Evolutionary conservation across 805 yeast genomes (phyloP), one percentile per base, ranked within the genome.

Genomic region (Wickerhamiella sergipiensis): DNA sequence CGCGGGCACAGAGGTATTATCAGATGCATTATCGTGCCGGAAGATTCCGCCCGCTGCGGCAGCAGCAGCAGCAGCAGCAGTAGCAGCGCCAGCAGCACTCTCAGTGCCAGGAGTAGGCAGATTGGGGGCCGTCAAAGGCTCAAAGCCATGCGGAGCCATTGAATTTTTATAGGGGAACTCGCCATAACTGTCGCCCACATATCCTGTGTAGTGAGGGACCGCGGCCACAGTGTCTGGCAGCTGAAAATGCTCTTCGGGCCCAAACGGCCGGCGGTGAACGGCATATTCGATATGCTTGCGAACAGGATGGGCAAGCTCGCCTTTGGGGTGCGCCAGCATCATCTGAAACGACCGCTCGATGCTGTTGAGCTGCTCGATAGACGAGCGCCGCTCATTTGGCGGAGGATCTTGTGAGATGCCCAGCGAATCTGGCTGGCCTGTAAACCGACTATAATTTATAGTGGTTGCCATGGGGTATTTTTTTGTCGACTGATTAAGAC

Each of bases 231-330:
- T 29, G 12, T 36, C n/a, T n/a, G 50, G 50, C 15, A 50, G 21
- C 45, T 50, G 50, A 19, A 29, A 36, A 18, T 51, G 51, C 46
- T 50, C 52, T 4, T 33, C 26, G 23, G 38, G 46, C n/a, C 56
- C 59, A 47, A 57, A 45, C 3, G 48, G 46, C 12, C 59, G 51
- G 22, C 50, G 26, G 15, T 53, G 48, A 17, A 57, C 31, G 18
- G 52, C 36, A 22, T 46, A 57, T 12, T 43, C 26, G 44, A 47
- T 26, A 38, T 48, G 43, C 31, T 46, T 21, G 50, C 55, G 53
- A 26, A 56, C 47, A 21, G 59, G 59, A 51, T 56, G 59, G 3
- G 53, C 39, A 31, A 52, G 23, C 22, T 49, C 51, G 23, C 17
- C 22, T 8, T 31, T n/a, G n/a, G 29, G 46, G 12, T 13, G 33